Base-by-base conservation (phyloP, 148 eudicot species). In the Fallopia convolvulus region DNA sequence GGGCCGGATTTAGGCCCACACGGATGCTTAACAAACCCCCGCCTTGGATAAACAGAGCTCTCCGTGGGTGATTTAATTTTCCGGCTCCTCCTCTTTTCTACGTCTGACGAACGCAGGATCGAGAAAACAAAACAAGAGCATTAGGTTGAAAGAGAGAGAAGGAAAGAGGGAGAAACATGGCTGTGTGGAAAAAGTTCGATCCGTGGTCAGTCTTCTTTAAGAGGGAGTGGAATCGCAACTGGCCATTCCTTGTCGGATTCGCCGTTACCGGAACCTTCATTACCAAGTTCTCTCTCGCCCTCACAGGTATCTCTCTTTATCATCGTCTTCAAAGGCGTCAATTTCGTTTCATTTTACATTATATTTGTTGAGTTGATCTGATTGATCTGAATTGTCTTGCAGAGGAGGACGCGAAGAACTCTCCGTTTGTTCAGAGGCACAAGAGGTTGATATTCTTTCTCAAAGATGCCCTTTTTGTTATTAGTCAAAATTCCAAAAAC, bases 381-480 rank as follows among this genome's bases (percentile, higher is more conserved):
- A 6, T 14, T 32, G 72, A 68, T 68, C 46, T 68, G 44, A 17
- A 68, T 68, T 39, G 74, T 55, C n/a, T 79, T 77, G 83, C 83
- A 90, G 97, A 93, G 83, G 97, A 93, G 80, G 91, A 93, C 41
- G 93, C 87, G 21, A 89, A 90, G 89, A 89, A 93, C 76, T 93
- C 95, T 2, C 71, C 41, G 0, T 93, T 93, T 77, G 97, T 86
- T 49, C 90, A 93, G 85, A 89, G 95, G 88, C 97, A 93, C 81
- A 85, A 82, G 72, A 81, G 79, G 92, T 88, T 68, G 33, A 17
- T 68, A 14, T 33, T 32, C 46, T 68, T 33, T 68, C 72, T 12
- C 70, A 32, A 65, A 65, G 39, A 15, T 68, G 20, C 46, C 72
- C 44, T 66, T 15, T 15, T 68, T 68, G 21, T 68, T 3, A 39